These are phyloP conservation scores for Suillus spraguei DNA, from an alignment of 768 basidiomycete genomes.

Conservation along the genomic window DNA sequence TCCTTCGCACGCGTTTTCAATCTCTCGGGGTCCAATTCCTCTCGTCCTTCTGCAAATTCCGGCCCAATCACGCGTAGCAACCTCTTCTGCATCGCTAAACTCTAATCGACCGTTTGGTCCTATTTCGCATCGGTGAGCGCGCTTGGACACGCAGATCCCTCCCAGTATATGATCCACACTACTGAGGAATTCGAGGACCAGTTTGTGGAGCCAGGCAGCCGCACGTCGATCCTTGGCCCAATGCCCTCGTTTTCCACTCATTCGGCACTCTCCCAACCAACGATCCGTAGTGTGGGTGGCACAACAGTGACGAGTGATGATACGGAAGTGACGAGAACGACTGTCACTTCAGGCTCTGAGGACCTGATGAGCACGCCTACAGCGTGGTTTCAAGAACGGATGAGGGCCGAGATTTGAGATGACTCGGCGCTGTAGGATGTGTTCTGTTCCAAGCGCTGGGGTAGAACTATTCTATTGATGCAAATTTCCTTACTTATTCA, in stretches of 20 bases:
- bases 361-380: not conserved
- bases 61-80: conserved; percentile 38
- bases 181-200: conserved; percentile 9
- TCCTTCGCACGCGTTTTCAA: conserved; percentile 45
- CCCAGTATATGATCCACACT: conserved; percentile 1
- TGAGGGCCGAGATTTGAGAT: conserved; percentile 8
- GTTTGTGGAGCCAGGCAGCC: conserved; percentile 17
- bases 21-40: conserved; percentile 56
- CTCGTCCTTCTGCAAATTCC: conserved; percentile 45
- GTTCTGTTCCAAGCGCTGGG: conserved; percentile 6
- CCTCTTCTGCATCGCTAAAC: conserved; percentile 43
- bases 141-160: conserved; percentile 39
- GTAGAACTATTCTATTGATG: conserved; percentile 4
- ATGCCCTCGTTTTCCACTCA: conserved; percentile 34
- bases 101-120: conserved; percentile 43
- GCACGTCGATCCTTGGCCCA: conserved; percentile 31
- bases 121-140: conserved; percentile 52
- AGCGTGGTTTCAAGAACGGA: not conserved
- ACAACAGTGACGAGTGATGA: conserved; percentile 33
- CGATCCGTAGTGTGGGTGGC: conserved; percentile 33
- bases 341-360: conserved; percentile 17
- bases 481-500: not conserved
- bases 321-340: conserved; percentile 29
- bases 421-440: not conserved
- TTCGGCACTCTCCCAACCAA: conserved; percentile 27